A percentile compares a stretch with the other conserved stretches of the same genome.
phyloP scores from a whole-genome alignment of 139 green algal genomes.

The Closterium sp. region DNA sequence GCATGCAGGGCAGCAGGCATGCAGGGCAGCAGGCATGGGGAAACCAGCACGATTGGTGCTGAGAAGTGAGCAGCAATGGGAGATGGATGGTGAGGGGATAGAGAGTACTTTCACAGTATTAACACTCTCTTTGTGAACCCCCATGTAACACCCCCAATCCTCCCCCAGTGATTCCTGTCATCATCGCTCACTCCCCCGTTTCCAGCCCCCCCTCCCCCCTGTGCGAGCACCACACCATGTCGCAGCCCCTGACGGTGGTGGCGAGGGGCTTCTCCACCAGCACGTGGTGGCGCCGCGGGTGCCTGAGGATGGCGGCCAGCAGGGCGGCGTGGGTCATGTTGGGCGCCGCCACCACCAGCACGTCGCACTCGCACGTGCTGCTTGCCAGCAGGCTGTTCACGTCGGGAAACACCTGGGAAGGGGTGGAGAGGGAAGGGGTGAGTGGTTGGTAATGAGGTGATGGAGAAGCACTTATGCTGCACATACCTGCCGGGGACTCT shows the following conservation, averaged over 20 bases:
- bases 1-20: no score
- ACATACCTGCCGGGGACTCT: neutral
- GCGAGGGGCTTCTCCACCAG: conserved; percentile 46
- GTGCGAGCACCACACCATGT: neutral
- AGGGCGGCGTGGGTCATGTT: conserved; percentile 38
- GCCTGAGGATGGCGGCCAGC: conserved; percentile 15
- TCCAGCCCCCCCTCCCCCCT: neutral
- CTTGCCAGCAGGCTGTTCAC: conserved; percentile 19
- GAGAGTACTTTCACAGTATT: no score
- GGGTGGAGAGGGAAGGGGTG: neutral
- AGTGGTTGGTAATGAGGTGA: neutral
- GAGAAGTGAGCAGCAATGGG: no score
- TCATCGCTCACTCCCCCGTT: neutral
- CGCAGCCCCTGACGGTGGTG: conserved; percentile 28
- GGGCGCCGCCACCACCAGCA: conserved; percentile 23
- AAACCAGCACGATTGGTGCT: no score
- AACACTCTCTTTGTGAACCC: neutral
- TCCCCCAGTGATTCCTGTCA: no score
- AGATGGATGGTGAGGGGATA: no score
- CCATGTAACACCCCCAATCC: neutral
- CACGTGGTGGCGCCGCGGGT: conserved; percentile 18
- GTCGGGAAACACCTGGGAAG: conserved; percentile 10
- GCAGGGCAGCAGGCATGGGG: no score
- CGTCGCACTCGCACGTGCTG: conserved; percentile 1
- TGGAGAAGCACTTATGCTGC: neutral